These are phyloP conservation scores for Lycium barbarum DNA, from an alignment of 257 asterid species.

Conservation along the genomic window DNA sequence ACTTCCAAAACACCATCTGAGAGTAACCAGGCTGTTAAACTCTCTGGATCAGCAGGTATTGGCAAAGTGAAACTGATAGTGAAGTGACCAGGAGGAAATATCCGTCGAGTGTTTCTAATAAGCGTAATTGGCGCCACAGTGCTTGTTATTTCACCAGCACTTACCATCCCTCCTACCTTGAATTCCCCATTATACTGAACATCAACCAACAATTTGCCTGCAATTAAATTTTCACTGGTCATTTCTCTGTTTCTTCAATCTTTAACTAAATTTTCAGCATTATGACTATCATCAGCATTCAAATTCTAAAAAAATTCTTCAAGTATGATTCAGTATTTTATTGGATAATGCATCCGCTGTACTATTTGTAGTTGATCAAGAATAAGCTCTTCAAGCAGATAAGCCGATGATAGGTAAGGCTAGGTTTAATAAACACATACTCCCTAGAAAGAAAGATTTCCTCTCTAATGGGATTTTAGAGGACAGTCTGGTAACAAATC, in stretches of 20 bases:
- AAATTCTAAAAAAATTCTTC: neutral
- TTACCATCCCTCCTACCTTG: neutral
- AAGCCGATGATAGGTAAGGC: neutral
- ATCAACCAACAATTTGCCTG: neutral
- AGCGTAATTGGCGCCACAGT: neutral
- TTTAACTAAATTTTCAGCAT: neutral
- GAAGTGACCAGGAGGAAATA: constrained; percentile 1
- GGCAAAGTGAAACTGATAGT: constrained; percentile 19
- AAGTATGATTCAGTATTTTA: neutral
- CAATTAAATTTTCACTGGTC: neutral
- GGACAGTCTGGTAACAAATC: neutral
- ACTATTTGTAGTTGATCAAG: neutral
- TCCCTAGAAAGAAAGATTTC: neutral
- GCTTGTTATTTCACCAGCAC: neutral
- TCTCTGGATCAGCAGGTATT: neutral
- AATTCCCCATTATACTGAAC: neutral
- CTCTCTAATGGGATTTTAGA: neutral
- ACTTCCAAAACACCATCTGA: neutral
- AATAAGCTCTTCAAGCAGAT: neutral
- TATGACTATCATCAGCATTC: neutral
- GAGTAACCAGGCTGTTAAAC: neutral
- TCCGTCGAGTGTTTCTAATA: neutral
- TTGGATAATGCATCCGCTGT: neutral
- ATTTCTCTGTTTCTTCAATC: neutral
- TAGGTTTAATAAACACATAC: neutral